These are phyloP conservation scores for Gossypium trilobum DNA, from an alignment of 441 rosid genomes.

Conservation along the genomic window DNA sequence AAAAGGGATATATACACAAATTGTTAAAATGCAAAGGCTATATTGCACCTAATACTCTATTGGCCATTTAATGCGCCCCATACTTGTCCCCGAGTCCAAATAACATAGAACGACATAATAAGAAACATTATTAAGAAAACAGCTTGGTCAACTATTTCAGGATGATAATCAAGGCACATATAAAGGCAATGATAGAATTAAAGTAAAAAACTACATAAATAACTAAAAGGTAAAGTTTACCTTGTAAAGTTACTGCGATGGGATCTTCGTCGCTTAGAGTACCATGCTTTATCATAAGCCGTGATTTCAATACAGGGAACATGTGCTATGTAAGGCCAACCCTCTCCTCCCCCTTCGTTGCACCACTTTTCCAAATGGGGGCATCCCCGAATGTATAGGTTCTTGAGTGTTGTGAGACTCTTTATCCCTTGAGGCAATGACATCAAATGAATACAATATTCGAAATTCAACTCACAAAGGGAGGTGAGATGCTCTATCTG, in stretches of 20 bases:
- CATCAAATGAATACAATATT: not conserved
- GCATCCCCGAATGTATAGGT: not conserved
- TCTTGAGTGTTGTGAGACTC: not conserved
- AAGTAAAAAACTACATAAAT: not conserved
- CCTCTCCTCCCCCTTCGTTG: not conserved
- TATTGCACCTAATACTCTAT: not conserved
- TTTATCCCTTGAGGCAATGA: constrained; percentile 16
- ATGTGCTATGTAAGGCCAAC: constrained; percentile 20
- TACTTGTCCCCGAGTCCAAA: not conserved
- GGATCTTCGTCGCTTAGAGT: not conserved
- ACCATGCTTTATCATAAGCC: not conserved
- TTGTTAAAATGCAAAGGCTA: not conserved
- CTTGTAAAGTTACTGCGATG: not conserved
- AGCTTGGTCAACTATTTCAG: not conserved
- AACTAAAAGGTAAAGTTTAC: not conserved
- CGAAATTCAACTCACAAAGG: not conserved
- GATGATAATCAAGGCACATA: not conserved
- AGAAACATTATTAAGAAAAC: not conserved
- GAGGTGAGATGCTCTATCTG: not conserved
- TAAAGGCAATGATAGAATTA: not conserved
- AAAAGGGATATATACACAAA: not conserved
- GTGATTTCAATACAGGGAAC: not conserved
- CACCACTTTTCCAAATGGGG: not conserved
- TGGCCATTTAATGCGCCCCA: not conserved
- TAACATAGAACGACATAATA: not conserved